A percentile compares a stretch with the other conserved stretches of the same genome.
phyloP scores from a whole-genome alignment of 1,284 basidiomycete genomes.

The Austroboletus olivaceoglutinosus region DNA sequence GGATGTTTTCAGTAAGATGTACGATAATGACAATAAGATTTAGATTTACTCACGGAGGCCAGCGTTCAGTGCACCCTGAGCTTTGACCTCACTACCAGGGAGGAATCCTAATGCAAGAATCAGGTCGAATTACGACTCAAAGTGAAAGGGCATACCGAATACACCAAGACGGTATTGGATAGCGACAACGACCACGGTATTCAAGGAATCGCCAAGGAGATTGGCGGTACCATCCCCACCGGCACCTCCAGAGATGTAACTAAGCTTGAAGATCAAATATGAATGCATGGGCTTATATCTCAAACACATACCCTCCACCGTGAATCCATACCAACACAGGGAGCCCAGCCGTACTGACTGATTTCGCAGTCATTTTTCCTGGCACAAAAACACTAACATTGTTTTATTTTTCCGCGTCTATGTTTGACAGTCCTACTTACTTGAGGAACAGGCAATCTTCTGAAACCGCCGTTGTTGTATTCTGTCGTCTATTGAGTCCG shows the following conservation, averaged over 20 bases:
- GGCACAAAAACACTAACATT: slow-evolving; percentile 13
- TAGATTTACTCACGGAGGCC: slow-evolving; percentile 26
- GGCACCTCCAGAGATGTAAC: slow-evolving; percentile 9
- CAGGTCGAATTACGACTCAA: not conserved
- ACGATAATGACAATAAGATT: not conserved
- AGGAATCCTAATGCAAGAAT: slow-evolving; percentile 26
- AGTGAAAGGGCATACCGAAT: slow-evolving; percentile 32
- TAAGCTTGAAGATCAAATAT: not conserved
- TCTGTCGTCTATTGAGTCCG: slow-evolving; percentile 4
- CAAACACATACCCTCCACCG: slow-evolving; percentile 17
- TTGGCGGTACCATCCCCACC: slow-evolving; percentile 11
- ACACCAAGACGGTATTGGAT: slow-evolving; percentile 44
- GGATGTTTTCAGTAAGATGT: not conserved
- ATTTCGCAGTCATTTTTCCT: slow-evolving; percentile 1
- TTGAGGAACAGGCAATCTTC: slow-evolving; percentile 25
- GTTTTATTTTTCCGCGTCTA: no score
- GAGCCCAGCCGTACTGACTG: not conserved
- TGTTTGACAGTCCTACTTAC: slow-evolving; percentile 6
- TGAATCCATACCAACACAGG: slow-evolving; percentile 26
- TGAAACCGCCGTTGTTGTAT: not conserved
- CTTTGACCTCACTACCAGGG: slow-evolving; percentile 25
- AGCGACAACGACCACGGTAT: slow-evolving; percentile 37
- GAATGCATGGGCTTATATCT: not conserved
- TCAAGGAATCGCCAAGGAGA: slow-evolving; percentile 18
- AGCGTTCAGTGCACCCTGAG: slow-evolving; percentile 29